Percentiles rank a stretch among this genome's conserved stretches.
phyloP scores from a whole-genome alignment of 257 asterid genomes.

The Lycium barbarum region DNA sequence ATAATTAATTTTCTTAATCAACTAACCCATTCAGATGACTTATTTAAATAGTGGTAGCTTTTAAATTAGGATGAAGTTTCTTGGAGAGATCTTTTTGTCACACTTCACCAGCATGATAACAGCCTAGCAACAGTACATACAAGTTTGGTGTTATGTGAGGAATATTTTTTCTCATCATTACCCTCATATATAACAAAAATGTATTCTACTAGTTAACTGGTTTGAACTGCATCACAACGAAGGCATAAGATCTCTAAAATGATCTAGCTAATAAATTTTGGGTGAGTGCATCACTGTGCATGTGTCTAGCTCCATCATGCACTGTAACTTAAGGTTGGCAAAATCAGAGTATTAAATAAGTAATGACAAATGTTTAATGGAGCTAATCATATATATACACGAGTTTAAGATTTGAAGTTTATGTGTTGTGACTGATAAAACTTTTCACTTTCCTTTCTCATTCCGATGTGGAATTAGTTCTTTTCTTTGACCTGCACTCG shows the following conservation, averaged over 20 bases:
- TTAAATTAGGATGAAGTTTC: slow-evolving; percentile 29
- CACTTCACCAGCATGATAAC: slow-evolving; percentile 22
- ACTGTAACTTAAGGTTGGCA: slow-evolving; percentile 14
- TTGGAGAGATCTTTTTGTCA: background rate
- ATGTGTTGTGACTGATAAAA: no score
- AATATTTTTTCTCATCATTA: slow-evolving; percentile 20
- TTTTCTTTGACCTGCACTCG: no score
- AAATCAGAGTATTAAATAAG: background rate
- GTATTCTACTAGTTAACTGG: slow-evolving; percentile 9
- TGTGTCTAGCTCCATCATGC: background rate
- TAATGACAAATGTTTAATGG: no score
- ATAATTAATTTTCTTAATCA: background rate
- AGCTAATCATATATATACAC: no score
- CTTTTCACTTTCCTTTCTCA: no score
- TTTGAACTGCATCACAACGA: slow-evolving; percentile 24
- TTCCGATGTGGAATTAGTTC: no score
- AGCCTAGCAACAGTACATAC: slow-evolving; percentile 34
- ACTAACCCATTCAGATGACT: slow-evolving; percentile 22
- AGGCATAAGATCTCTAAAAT: background rate
- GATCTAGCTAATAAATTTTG: slow-evolving; percentile 9
- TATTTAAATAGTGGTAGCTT: background rate
- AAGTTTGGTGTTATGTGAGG: slow-evolving; percentile 13
- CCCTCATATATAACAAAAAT: slow-evolving; percentile 5
- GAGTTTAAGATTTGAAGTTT: no score
- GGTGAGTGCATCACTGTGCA: background rate